Conservation (phyloP, 192 early-diverging fungal species). For the Podila minutissima region DNA sequence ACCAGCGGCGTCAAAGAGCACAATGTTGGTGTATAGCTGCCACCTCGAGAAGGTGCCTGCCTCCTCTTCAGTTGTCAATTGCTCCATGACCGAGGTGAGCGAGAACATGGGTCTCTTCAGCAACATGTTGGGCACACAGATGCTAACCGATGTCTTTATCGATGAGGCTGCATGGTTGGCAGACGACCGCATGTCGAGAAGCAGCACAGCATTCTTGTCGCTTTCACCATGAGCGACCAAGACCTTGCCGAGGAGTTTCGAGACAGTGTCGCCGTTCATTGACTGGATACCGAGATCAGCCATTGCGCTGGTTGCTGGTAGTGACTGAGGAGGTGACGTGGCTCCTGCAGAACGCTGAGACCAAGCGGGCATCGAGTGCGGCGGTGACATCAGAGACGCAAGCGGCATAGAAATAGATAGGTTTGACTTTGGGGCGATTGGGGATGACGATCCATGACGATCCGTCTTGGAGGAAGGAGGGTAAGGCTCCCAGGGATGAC, state of each 20-base stretch:
- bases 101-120: conserved; percentile 72
- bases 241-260: conserved; percentile 21
- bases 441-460: conserved; percentile 17
- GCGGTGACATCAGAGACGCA: conserved; percentile 36
- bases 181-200: conserved; percentile 79
- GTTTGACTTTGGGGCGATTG: conserved; percentile 30
- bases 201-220: conserved; percentile 52
- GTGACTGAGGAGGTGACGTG: conserved; percentile 4
- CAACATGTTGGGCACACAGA: conserved; percentile 79
- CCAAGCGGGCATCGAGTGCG: conserved; percentile 26
- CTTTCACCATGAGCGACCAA: conserved; percentile 7
- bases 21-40: conserved; percentile 66
- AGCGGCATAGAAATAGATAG: conserved; percentile 35
- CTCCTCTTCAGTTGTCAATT: conserved; percentile 63
- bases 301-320: background rate
- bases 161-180: conserved; percentile 60
- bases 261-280: conserved; percentile 12
- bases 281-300: conserved; percentile 28
- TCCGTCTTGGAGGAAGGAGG: conserved; percentile 7
- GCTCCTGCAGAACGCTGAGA: conserved; percentile 11
- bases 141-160: conserved; percentile 69
- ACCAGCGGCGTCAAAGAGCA: conserved; percentile 73
- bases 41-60: conserved; percentile 59
- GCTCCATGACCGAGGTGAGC: conserved; percentile 68
- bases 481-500: conserved; percentile 31